phyloP scores from a whole-genome alignment of 305 asterid species.

The Solanum hybrid region DNA sequence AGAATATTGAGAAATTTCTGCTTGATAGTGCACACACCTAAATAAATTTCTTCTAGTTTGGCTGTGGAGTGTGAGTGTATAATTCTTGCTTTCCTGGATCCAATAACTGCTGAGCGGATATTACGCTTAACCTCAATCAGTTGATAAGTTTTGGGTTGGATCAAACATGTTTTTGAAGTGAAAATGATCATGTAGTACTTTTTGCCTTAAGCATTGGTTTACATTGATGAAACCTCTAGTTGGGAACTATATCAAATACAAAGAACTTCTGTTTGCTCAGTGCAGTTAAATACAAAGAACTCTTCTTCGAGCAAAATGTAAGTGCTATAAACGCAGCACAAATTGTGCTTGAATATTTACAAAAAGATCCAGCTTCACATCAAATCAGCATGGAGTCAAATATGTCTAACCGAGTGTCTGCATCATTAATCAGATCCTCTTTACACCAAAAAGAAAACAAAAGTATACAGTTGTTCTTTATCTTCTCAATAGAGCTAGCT shows the following conservation, averaged over 20 bases:
- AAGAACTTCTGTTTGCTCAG: background rate
- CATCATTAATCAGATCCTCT: background rate
- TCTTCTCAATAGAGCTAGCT: background rate
- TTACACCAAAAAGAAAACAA: background rate
- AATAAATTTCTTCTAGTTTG: background rate
- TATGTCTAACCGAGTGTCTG: background rate
- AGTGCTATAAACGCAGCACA: background rate
- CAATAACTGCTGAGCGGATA: background rate
- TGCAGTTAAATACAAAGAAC: background rate
- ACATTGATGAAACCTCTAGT: background rate
- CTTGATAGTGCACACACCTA: background rate
- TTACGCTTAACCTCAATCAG: background rate
- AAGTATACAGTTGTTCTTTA: background rate
- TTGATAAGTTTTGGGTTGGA: background rate
- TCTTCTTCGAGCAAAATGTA: background rate
- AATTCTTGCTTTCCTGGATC: background rate
- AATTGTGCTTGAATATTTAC: background rate
- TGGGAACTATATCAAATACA: background rate
- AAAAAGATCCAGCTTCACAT: background rate
- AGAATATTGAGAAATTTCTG: background rate
- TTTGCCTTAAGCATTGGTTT: background rate
- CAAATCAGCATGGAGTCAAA: background rate
- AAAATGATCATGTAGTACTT: background rate
- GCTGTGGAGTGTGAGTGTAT: background rate
- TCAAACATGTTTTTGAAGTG: background rate